Evolutionary conservation across 352 stramenopile species (phyloP).

Genomic region (Blastocystis hominis): DNA sequence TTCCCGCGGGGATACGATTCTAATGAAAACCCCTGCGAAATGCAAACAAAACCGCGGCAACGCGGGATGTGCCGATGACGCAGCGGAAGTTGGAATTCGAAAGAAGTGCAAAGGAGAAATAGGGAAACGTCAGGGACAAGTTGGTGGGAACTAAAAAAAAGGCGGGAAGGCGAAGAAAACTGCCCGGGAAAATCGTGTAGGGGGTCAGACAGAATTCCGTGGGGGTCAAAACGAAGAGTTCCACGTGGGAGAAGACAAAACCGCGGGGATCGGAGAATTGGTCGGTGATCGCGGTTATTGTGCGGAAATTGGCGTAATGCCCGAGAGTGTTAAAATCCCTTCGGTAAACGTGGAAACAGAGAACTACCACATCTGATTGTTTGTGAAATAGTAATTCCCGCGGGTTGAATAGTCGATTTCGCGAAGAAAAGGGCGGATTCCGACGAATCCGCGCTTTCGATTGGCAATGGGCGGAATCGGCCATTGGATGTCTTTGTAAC

Average conservation of each 20-base stretch:
- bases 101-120: neutral
- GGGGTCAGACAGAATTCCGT: slow-evolving; percentile 18
- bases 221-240: neutral
- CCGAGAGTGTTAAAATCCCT: neutral
- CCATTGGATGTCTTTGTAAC: slow-evolving; percentile 1
- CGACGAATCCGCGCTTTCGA: neutral
- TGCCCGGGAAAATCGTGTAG: neutral
- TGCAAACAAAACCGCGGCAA: no score
- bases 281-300: neutral
- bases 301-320: neutral
- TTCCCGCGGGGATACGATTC: neutral
- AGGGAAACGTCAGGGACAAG: neutral
- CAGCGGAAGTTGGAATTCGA: neutral
- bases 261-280: neutral
- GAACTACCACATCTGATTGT: neutral
- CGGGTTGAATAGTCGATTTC: neutral
- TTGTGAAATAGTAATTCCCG: neutral
- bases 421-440: neutral
- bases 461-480: neutral
- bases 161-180: neutral
- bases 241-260: neutral
- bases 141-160: neutral
- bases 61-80: neutral
- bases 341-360: neutral
- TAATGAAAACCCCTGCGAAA: neutral